Evolutionary conservation across 1,284 basidiomycete species (phyloP), one percentile per base, ranked within the genome.

Genomic region (Puccinia coronata): DNA sequence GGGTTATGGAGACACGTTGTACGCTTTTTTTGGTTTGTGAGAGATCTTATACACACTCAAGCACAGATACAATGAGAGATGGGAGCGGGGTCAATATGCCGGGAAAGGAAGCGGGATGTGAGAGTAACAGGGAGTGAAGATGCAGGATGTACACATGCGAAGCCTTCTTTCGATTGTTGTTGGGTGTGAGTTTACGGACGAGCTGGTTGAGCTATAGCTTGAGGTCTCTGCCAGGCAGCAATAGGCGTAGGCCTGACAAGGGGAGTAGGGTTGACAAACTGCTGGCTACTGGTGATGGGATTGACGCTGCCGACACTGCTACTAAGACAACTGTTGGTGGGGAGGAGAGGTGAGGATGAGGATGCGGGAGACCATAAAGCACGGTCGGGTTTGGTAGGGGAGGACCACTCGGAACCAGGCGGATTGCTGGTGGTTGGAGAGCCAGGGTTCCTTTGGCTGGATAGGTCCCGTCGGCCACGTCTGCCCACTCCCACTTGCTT

Each of bases 401-500:
- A 61, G 20, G 41, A 75, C 9, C 23, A 39, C 16, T 47, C 31
- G 23, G 18, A n/a, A 12, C 28, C n/a, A 14, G 51, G 28, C 18
- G 8, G 72, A 41, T 39, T 39, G 51, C 14, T 6, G 8, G 41
- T 39, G 5, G 25, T 34, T 18, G 61, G 69, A 1, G 69, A 53
- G 47, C 36, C 43, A 14, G 69, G 34, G 47, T 25, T 31, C 12
- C 69, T 12, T 31, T 51, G 69, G 25, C 8, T 41, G 3, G 31
- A 47, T 11, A n/a, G 0, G n/a, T 25, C 39, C 25, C 63, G 43
- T 31, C 65, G 25, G 25, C 76, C 76, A 23, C 76, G 31, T 28
- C 65, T 51, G n/a, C 76, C 76, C 1, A 79, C 39, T 1, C 76
- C 76, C 0, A 79, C 63, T 34, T 79, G 76, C 53, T 79, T 79